A percentile compares a stretch with the other conserved stretches of the same genome.
These are phyloP conservation scores for Eucalyptus marginata DNA, from an alignment of 345 rosid genomes.

Conservation along the genomic window DNA sequence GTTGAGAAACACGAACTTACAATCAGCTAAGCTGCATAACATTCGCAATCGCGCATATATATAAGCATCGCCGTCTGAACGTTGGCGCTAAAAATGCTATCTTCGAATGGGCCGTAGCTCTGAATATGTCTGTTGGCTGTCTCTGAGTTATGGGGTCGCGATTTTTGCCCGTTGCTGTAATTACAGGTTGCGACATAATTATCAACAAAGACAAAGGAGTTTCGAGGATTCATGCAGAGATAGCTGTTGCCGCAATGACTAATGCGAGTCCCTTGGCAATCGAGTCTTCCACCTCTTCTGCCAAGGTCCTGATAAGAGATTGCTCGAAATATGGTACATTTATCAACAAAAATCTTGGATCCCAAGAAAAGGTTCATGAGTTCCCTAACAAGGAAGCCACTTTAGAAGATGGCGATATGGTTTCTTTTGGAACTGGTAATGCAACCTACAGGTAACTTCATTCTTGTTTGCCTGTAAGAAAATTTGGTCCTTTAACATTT, in stretches of 20 bases:
- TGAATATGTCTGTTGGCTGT: background rate
- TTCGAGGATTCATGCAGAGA: slow-evolving; percentile 79
- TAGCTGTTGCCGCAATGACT: slow-evolving; percentile 45
- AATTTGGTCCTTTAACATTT: background rate
- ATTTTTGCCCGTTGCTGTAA: background rate
- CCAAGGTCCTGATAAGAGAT: slow-evolving; percentile 49
- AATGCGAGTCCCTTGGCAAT: slow-evolving; percentile 2
- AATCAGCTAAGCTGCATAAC: background rate
- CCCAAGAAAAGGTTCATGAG: slow-evolving; percentile 51
- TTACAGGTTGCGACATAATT: slow-evolving; percentile 76
- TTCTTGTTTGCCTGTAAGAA: background rate
- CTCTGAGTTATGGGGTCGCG: background rate
- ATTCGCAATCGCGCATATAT: background rate
- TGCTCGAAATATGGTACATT: slow-evolving; percentile 89
- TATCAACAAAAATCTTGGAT: slow-evolving; percentile 28
- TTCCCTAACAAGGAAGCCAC: slow-evolving; percentile 43
- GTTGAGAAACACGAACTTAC: background rate
- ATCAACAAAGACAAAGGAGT: slow-evolving; percentile 80
- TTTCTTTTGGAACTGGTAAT: slow-evolving; percentile 78
- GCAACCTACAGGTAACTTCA: slow-evolving; percentile 61
- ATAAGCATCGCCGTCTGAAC: background rate
- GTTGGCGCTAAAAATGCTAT: background rate
- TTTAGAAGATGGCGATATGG: slow-evolving; percentile 58
- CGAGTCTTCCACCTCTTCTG: slow-evolving; percentile 8
- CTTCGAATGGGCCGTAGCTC: background rate